Base-by-base conservation (phyloP, 2,329 filamentous ascomycete species). In the Bipolaris victoriae region DNA sequence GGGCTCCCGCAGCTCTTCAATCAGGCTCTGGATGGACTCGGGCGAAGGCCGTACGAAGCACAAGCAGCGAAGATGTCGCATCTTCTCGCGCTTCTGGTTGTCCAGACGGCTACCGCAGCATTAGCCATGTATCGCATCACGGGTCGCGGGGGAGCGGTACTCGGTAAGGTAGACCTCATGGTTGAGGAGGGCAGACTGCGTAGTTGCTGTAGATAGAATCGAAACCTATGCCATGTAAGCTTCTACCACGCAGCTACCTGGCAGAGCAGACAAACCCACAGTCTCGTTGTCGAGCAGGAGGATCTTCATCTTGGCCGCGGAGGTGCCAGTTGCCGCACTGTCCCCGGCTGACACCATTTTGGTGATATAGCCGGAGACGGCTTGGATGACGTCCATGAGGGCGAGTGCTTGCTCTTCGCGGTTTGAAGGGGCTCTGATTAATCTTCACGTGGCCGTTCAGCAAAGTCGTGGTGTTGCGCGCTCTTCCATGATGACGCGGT, bases 131-230 rank as follows among this genome's bases (percentile, higher is more conserved):
- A 44, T 31, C 37, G 41, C 43, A 37, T 41, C 26, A 57, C 55
- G 36, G 13, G 47, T 48, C 37, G 41, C 41, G 37, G 7, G 58
- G 58, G 43, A 54, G 61, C 49, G 16, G 56, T 77, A 82, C 80
- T 99, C 95, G 71, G 96, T 97, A 60, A 99, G 90, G 79, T 97
- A 99, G 66, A 99, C 91, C 80, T 98, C 94, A 80, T 99, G 92
- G 73, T 91, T 97, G 62, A 99, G 87, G 18, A 99, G 86, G 37
- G 92, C 88, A 26, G 95, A 99, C 76, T 99, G 96, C 1, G 95
- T 98, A 60, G 94, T 94, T 52, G 95, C 93, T 5, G 93, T 96
- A 9, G 96, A 99, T 18, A 97, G 88, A 66, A 98, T 96, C 15
- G 91, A 87, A 20, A 98, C 89, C 86, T 87, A 65, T 18, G 10